Conservation (phyloP, 306 rosid genomes). For the Quercus wislizeni region DNA sequence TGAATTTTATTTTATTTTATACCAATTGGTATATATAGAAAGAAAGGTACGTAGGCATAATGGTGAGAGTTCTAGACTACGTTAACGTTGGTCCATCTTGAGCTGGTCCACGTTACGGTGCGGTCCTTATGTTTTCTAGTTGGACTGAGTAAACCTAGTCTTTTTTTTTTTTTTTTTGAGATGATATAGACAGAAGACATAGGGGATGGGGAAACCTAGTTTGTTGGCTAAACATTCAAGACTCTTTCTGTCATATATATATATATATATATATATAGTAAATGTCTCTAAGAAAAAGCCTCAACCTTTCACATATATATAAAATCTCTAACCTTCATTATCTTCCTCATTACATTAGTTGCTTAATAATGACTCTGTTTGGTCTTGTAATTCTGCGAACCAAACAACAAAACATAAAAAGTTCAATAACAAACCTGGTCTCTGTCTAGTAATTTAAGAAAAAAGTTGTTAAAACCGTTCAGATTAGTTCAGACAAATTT, state of each 20-base stretch:
- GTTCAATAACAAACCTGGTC: background rate
- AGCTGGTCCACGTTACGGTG: background rate
- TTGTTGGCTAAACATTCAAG: too few relatives aligned
- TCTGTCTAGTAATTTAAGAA: background rate
- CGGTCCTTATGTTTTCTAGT: background rate
- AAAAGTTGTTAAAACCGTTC: background rate
- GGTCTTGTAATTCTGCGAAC: background rate
- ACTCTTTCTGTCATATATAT: too few relatives aligned
- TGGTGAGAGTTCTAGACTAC: background rate
- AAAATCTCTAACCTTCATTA: background rate
- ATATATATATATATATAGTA: too few relatives aligned
- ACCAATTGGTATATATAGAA: too few relatives aligned
- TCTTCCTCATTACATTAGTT: background rate
- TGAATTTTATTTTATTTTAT: too few relatives aligned
- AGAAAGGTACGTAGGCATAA: too few relatives aligned
- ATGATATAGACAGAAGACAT: too few relatives aligned
- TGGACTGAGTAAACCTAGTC: background rate
- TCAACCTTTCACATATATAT: background rate
- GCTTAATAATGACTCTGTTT: too few relatives aligned
- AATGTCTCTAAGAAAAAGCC: too few relatives aligned
- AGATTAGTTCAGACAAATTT: background rate
- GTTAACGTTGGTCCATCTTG: background rate
- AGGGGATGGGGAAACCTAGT: too few relatives aligned
- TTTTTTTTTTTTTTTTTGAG: too few relatives aligned
- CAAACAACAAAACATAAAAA: background rate